Base-by-base conservation (phyloP, 768 basidiomycete species). In the Hygrophoropsis aurantiaca region DNA sequence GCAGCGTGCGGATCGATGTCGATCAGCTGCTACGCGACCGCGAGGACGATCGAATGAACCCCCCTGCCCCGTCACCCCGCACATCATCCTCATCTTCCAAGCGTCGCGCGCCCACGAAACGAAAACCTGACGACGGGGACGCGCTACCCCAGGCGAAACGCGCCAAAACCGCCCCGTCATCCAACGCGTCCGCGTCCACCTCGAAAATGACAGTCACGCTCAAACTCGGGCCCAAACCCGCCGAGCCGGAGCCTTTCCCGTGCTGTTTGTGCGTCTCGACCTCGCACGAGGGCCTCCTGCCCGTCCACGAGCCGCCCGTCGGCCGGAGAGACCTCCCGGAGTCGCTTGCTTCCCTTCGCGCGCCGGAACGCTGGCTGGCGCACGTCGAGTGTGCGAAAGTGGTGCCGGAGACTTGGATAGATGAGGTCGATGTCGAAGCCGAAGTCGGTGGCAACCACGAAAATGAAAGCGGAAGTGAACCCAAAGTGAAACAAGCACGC, bases 351-450 rank as follows among this genome's bases (percentile, higher is more conserved):
- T 54, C 57, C 42, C 26, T 60, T 40, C 11, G 51, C 34, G 32
- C 61, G 36, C 36, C 54, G 16, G 71, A 70, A 37, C 59, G 68
- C 5, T 90, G 87, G 85, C 75, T 77, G 75, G 91, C 90, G 1
- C 93, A 97, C 63, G 84, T 84, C 54, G 66, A 74, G 7, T 95
- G 92, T 59, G 92, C 87, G 5, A 79, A 73, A 33, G 78, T 90
- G 13, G 76, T 97, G 7, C 95, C 94, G 0, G 93, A 97, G 64
- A 92, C 94, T 0, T 95, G 92, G 85, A 80, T 95, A 19, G 92
- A 93, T 58, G 27, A 30, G 7, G 13, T 30, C 13, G 27, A 82
- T 32, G 66, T 60, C 1, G 81, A 81, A 34, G 60, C 85, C 5
- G 79, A 82, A 33, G 66, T 60, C 1, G 62, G 54, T 4, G 60